Conservation (phyloP, 179 eudicot species). For the Silene noctiflora region DNA sequence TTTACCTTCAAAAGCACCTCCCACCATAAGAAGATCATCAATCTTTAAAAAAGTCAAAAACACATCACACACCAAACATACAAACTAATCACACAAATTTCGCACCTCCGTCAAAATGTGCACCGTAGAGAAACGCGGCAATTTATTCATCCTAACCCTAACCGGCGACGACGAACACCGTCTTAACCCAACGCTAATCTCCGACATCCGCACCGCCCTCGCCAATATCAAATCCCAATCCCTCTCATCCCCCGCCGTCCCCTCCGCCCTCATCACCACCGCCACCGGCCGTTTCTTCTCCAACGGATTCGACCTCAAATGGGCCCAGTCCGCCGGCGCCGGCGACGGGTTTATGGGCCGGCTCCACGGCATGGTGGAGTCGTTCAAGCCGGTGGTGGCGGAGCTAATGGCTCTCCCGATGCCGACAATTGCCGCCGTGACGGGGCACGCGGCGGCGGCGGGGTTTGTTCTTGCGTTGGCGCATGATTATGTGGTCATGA, state of each 20-base stretch:
- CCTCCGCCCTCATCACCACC: slow-evolving; percentile 54
- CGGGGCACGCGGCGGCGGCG: slow-evolving; percentile 86
- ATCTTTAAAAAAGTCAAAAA: not conserved
- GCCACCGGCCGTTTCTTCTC: slow-evolving; percentile 68
- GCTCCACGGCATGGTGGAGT: slow-evolving; percentile 35
- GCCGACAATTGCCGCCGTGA: slow-evolving; percentile 78
- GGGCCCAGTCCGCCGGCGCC: slow-evolving; percentile 43
- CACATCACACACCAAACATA: too few species aligned
- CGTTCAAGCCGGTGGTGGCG: slow-evolving; percentile 39
- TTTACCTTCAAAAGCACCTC: too few species aligned
- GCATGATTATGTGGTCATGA: slow-evolving; percentile 70
- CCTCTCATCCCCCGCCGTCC: slow-evolving; percentile 31
- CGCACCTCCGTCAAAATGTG: slow-evolving; percentile 41
- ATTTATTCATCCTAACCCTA: slow-evolving; percentile 57
- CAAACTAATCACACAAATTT: not conserved
- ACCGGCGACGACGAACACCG: slow-evolving; percentile 72
- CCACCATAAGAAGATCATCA: too few species aligned
- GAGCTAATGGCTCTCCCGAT: slow-evolving; percentile 62
- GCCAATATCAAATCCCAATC: slow-evolving; percentile 44
- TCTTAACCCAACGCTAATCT: slow-evolving; percentile 50
- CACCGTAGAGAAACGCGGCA: slow-evolving; percentile 55
- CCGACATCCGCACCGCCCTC: slow-evolving; percentile 44
- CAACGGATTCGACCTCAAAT: slow-evolving; percentile 70
- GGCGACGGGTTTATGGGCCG: slow-evolving; percentile 25
- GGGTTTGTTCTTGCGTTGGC: slow-evolving; percentile 58